phyloP scores from a whole-genome alignment of 2,329 filamentous ascomycete species.

The Diaporthe australafricana region DNA sequence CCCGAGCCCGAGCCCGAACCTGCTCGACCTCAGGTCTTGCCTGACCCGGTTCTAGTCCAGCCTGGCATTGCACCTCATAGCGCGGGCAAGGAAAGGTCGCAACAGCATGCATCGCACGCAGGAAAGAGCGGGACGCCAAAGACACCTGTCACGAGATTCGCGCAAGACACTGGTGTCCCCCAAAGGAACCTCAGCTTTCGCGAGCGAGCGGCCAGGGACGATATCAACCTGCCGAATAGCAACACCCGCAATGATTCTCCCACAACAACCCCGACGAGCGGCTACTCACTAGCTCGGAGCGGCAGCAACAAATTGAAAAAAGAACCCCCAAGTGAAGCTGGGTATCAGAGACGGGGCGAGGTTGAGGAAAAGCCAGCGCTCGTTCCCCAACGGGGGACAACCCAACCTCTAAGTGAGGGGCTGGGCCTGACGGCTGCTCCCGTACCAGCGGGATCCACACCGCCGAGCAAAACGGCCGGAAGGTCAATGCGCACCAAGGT shows the following conservation, averaged over 20 bases:
- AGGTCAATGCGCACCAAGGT: constrained; percentile 36
- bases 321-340: constrained; percentile 64
- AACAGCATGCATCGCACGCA: constrained; percentile 43
- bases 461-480: constrained; percentile 28
- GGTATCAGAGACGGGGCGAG: constrained; percentile 56
- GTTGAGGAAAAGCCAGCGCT: constrained; percentile 51
- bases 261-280: constrained; percentile 45
- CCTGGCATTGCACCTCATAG: constrained; percentile 43
- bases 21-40: constrained; percentile 39
- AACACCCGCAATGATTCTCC: constrained; percentile 42
- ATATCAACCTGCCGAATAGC: constrained; percentile 50
- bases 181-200: constrained; percentile 70
- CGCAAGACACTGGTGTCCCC: constrained; percentile 51
- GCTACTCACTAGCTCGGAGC: constrained; percentile 56
- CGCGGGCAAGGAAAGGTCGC: constrained; percentile 41
- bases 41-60: constrained; percentile 43
- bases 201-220: constrained; percentile 64
- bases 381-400: constrained; percentile 1
- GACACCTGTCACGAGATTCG: constrained; percentile 41
- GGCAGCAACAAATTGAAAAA: constrained; percentile 71
- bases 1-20: constrained; percentile 41
- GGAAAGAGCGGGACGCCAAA: constrained; percentile 43
- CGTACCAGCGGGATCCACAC: constrained; percentile 28
- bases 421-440: constrained; percentile 32
- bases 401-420: constrained; percentile 12